These are phyloP conservation scores for Guyanaporus albipodus DNA, from an alignment of 768 basidiomycete genomes.

Conservation along the genomic window DNA sequence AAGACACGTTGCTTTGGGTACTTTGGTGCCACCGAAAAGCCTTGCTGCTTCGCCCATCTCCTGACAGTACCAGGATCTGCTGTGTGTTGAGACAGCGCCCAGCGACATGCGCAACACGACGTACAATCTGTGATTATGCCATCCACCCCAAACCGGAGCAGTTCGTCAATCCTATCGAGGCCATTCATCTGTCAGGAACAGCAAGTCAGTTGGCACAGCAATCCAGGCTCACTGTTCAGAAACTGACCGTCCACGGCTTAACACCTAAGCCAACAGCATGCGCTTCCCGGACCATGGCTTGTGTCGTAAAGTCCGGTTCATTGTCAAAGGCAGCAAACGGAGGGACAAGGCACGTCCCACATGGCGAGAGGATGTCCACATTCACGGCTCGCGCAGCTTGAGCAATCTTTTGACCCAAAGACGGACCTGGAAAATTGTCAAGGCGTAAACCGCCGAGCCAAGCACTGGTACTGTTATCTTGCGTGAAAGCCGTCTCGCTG, in stretches of 20 bases:
- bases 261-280: constrained; percentile 61
- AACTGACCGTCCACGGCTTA: constrained; percentile 70
- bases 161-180: constrained; percentile 55
- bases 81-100: background rate
- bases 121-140: constrained; percentile 75
- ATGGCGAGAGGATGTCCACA: constrained; percentile 65
- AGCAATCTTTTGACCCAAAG: constrained; percentile 54
- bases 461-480: constrained; percentile 45
- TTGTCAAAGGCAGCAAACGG: constrained; percentile 40
- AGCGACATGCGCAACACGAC: constrained; percentile 5
- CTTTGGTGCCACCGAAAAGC: constrained; percentile 49
- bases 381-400: constrained; percentile 64
- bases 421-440: constrained; percentile 58
- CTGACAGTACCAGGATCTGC: constrained; percentile 56
- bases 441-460: constrained; percentile 71
- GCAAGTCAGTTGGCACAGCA: background rate
- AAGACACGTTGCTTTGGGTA: constrained; percentile 59
- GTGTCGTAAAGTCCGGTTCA: constrained; percentile 58
- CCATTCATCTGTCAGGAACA: constrained; percentile 48
- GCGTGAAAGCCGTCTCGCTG: constrained; percentile 40
- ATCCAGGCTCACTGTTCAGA: background rate
- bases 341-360: constrained; percentile 40
- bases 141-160: constrained; percentile 60
- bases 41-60: constrained; percentile 51
- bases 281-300: constrained; percentile 63